Percentiles rank a stretch among this genome's conserved stretches.
Evolutionary conservation across 2,329 filamentous ascomycete species (phyloP).

Genomic region (Colletotrichum endophyticum): DNA sequence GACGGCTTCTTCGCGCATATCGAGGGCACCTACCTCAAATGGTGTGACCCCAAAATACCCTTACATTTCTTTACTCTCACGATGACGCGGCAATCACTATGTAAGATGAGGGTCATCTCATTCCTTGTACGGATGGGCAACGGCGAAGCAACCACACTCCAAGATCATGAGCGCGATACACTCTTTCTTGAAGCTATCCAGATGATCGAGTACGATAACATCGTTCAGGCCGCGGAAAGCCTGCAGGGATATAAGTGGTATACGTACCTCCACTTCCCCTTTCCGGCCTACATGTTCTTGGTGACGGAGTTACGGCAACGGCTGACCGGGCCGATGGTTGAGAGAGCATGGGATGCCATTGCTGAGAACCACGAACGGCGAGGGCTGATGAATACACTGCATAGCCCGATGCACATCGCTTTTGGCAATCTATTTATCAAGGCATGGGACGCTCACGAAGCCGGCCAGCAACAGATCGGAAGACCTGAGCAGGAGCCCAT

Average conservation of each 20-base stretch:
- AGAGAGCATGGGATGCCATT: constrained; percentile 64
- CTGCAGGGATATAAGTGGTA: constrained; percentile 63
- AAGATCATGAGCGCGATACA: constrained; percentile 53
- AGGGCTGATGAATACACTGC: constrained; percentile 51
- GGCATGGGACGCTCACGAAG: constrained; percentile 64
- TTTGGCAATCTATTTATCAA: constrained; percentile 65
- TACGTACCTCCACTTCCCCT: constrained; percentile 62
- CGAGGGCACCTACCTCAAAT: constrained; percentile 58
- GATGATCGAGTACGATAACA: constrained; percentile 65
- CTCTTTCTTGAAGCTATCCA: constrained; percentile 60
- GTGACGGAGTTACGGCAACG: constrained; percentile 59
- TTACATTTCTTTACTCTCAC: constrained; percentile 64
- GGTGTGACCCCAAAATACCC: constrained; percentile 63
- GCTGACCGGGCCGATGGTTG: constrained; percentile 58
- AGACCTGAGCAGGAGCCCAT: constrained; percentile 45
- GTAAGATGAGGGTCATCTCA: constrained; percentile 60
- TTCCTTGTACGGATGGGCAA: constrained; percentile 57
- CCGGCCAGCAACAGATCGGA: constrained; percentile 49
- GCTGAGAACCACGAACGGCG: constrained; percentile 59
- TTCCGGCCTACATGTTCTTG: constrained; percentile 66
- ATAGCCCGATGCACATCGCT: constrained; percentile 61
- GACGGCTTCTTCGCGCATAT: constrained; percentile 60
- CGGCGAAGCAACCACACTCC: constrained; percentile 40
- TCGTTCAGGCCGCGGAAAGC: constrained; percentile 55
- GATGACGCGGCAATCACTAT: constrained; percentile 60